Conservation (phyloP, 768 basidiomycete species). For the Trametes meyenii region DNA sequence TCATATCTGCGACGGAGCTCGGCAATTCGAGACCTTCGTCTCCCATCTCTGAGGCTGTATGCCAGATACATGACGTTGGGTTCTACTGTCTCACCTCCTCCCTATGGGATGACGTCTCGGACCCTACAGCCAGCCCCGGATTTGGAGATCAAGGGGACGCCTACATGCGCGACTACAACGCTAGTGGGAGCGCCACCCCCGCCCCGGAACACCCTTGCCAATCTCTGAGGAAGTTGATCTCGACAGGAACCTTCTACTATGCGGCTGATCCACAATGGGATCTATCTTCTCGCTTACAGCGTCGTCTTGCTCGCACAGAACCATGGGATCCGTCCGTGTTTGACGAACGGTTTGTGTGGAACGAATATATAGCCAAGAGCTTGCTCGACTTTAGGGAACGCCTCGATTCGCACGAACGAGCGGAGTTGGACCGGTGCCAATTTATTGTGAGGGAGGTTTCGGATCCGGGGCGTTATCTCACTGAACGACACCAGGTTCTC, state of each 20-base stretch:
- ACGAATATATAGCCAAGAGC: conserved; percentile 85
- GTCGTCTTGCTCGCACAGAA: conserved; percentile 54
- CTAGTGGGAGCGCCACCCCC: conserved; percentile 37
- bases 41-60: conserved; percentile 64
- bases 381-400: conserved; percentile 86
- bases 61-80: conserved; percentile 83
- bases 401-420: conserved; percentile 67
- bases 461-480: not conserved
- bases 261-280: conserved; percentile 86
- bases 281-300: conserved; percentile 78
- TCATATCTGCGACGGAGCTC: conserved; percentile 75
- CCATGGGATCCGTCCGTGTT: conserved; percentile 50
- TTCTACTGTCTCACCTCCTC: conserved; percentile 88
- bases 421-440: conserved; percentile 79
- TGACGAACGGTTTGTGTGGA: conserved; percentile 93
- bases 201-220: conserved; percentile 86
- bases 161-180: conserved; percentile 48
- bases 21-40: conserved; percentile 70
- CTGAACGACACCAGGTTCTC: conserved; percentile 55
- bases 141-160: conserved; percentile 55
- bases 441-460: conserved; percentile 67
- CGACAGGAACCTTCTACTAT: conserved; percentile 93
- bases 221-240: conserved; percentile 87
- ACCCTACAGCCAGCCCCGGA: conserved; percentile 56
- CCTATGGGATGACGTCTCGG: conserved; percentile 80